Evolutionary conservation across 2,329 filamentous ascomycete genomes (phyloP), one percentile per base, ranked within the genome.

Genomic region (Curvularia verruculosa): DNA sequence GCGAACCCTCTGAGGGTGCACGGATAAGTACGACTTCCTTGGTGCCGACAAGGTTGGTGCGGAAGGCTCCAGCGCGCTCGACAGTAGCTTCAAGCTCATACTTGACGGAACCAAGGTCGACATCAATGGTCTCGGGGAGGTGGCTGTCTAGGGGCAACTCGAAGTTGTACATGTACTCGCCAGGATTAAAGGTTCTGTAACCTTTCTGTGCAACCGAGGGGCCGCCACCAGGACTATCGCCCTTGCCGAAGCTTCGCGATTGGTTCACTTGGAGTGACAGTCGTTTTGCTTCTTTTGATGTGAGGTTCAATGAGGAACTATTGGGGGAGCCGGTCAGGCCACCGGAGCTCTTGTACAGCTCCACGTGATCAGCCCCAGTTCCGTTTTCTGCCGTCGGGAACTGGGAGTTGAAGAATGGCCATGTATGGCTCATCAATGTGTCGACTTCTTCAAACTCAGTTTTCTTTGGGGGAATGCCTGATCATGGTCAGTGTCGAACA

Each of bases 361-460:
- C 83, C 26, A 87, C 84, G 56, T 83, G 82, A 72, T 89, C 85
- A 23, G 87, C 87, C 18, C 86, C 85, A 44, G 87, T 85, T 28
- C 85, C 82, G 53, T 81, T 80, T 66, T 88, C 83, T 4, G 85
- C 84, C 59, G 81, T 79, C 59, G 82, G 79, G 61, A 87, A 85
- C 61, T 86, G 84, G 46, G 90, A 89, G 69, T 97, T 96, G 82
- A 97, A 99, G 73, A 98, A 98, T 0, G 89, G 94, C 78, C 92
- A 87, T 18, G 87, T 94, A 70, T 97, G 93, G 39, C 90, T 94
- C 77, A 96, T 89, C 58, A 98, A 83, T 3, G 88, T 91, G 65
- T 95, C 90, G 61, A 91, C 90, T 72, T 98, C 92, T 68, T 87
- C 89, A 51, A 91, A 87, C 39, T 96, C 90, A 1, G 89, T 84